Base-by-base conservation (phyloP, 208 protist species). In the Acanthamoeba sp. region DNA sequence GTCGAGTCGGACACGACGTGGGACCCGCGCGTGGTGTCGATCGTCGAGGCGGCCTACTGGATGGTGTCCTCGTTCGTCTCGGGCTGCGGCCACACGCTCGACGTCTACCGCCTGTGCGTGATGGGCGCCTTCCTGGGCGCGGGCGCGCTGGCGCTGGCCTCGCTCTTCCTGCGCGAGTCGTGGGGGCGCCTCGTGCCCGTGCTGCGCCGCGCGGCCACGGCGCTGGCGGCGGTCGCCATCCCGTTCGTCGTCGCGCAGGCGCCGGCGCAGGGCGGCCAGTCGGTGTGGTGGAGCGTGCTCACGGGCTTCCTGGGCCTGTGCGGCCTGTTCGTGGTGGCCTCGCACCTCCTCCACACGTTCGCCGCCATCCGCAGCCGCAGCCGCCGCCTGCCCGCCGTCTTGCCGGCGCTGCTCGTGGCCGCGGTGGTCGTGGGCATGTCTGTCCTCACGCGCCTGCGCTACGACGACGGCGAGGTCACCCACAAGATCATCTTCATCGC, bases 221-320 rank as follows among this genome's bases (percentile, higher is more conserved):
- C 85, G 0, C 24, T 73, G 55, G 59, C 85, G 55, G 24, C 34
- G 10, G 50, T 73, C 48, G 57, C 40, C 55, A 16, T 66, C 14
- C 85, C 85, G 36, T 91, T 91, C 38, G 85, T 91, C 85, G 42
- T 91, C 59, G 85, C 57, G 5, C 85, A 91, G 55, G 42, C 57
- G 85, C 85, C 85, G 34, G 85, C 57, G 7, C n/a, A 29, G n/a
- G 24, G 3, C 48, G 78, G 29, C 24, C 45, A 62, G 78, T 52
- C 40, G 34, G 16, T 52, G 18, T 5, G 29, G n/a, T 87, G 78
- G 78, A 40, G 29, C 48, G 48, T 87, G n/a, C n/a, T 87, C 42
- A 87, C 78, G 14, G 48, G 45, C 40, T 38, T 57, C 78, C 42
- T 87, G 10, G 78, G 40, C 78, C n/a, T 87, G 12, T 87, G 38